These are phyloP conservation scores for Myxozyma sirexii DNA, from an alignment of 805 yeast genomes.

Conservation along the genomic window DNA sequence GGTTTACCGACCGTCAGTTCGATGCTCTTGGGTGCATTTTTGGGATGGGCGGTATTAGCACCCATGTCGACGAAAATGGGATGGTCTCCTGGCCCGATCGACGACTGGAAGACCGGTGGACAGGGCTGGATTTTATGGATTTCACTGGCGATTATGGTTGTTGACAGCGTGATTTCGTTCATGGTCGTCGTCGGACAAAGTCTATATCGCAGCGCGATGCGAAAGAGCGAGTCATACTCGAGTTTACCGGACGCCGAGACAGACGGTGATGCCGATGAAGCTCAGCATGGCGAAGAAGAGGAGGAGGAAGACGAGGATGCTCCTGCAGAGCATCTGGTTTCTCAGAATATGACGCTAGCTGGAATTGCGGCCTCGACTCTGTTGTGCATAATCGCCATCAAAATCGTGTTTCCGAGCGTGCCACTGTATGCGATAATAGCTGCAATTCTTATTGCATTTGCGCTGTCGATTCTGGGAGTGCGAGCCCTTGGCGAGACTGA, in stretches of 20 bases:
- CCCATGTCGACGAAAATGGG: constrained; percentile 69
- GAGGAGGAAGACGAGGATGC: constrained; percentile 45
- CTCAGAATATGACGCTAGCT: constrained; percentile 50
- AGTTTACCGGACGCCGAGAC: constrained; percentile 7
- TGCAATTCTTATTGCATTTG: constrained; percentile 74
- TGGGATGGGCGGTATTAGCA: constrained; percentile 93
- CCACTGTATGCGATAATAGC: constrained; percentile 70
- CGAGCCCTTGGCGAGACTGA: constrained; percentile 97
- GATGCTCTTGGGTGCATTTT: constrained; percentile 84
- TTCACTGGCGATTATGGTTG: constrained; percentile 88
- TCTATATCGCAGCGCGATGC: constrained; percentile 13
- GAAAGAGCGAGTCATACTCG: constrained; percentile 4
- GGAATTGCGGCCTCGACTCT: constrained; percentile 72
- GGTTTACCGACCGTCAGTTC: constrained; percentile 88
- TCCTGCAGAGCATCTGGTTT: constrained; percentile 53
- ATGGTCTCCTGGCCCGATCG: constrained; percentile 90
- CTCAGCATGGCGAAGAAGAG: constrained; percentile 13
- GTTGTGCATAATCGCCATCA: constrained; percentile 66
- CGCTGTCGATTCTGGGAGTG: constrained; percentile 83
- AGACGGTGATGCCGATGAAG: not conserved
- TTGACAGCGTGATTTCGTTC: constrained; percentile 84
- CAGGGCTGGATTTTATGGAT: constrained; percentile 99
- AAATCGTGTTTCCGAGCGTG: constrained; percentile 63
- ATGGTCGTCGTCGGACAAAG: constrained; percentile 45
- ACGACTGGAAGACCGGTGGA: constrained; percentile 91